Conservation (phyloP, 352 stramenopile genomes). For the Saprolegnia diclina region DNA sequence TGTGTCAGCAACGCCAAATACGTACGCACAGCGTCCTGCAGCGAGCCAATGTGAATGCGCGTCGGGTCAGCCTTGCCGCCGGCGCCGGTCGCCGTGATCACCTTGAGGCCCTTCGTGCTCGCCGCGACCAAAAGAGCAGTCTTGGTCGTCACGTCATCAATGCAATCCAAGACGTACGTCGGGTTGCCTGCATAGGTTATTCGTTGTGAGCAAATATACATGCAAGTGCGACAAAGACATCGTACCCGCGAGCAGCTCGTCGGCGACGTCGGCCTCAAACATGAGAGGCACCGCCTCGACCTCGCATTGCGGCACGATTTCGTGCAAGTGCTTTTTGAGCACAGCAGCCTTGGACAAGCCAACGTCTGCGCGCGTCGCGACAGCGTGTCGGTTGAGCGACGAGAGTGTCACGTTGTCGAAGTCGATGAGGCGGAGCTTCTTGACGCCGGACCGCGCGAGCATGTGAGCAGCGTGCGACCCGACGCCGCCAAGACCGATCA, state of each 20-base stretch:
- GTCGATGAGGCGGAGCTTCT: constrained; percentile 94
- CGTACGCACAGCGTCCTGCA: constrained; percentile 88
- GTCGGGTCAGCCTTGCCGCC: constrained; percentile 96
- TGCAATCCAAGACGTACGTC: constrained; percentile 97
- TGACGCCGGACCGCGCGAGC: constrained; percentile 93
- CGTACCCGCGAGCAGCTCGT: constrained; percentile 68
- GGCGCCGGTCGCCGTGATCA: constrained; percentile 88
- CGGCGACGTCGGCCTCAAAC: constrained; percentile 77
- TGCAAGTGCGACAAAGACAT: neutral
- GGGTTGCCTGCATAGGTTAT: constrained; percentile 44
- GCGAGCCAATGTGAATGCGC: constrained; percentile 92
- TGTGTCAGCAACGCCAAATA: constrained; percentile 18
- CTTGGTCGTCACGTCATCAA: constrained; percentile 99
- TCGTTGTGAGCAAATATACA: neutral
- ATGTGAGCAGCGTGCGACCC: constrained; percentile 96
- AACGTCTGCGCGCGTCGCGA: constrained; percentile 94
- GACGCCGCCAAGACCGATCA: constrained; percentile 96
- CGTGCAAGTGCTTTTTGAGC: constrained; percentile 72
- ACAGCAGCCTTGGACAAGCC: constrained; percentile 90
- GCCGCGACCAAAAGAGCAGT: constrained; percentile 89
- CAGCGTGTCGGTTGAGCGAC: constrained; percentile 97
- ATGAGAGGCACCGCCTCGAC: constrained; percentile 88
- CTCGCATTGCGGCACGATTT: constrained; percentile 72
- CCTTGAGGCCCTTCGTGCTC: constrained; percentile 62
- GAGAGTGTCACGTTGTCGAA: constrained; percentile 99